A percentile compares a stretch with the other conserved stretches of the same genome.
Conservation (phyloP, 345 rosid species). For the Turritis glabra region DNA sequence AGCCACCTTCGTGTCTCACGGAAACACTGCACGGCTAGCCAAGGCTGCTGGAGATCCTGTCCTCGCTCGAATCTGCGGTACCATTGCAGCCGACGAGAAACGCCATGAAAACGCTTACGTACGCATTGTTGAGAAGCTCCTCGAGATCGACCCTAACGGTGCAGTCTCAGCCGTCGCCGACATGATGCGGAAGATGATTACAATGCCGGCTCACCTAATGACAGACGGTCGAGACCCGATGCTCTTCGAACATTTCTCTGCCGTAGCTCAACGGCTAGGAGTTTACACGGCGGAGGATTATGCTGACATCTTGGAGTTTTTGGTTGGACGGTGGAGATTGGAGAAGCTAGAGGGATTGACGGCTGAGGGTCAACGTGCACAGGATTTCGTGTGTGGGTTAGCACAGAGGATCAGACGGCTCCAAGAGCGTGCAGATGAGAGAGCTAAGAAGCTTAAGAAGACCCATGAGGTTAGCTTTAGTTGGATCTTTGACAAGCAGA, state of each 20-base stretch:
- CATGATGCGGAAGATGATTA: slow-evolving; percentile 65
- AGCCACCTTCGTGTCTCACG: slow-evolving; percentile 81
- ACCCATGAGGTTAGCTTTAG: slow-evolving; percentile 49
- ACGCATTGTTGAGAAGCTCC: slow-evolving; percentile 60
- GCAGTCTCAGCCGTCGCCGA: slow-evolving; percentile 54
- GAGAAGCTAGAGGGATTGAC: slow-evolving; percentile 63
- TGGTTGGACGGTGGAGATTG: slow-evolving; percentile 62
- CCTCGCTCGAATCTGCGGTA: slow-evolving; percentile 66
- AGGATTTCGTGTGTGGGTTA: slow-evolving; percentile 59
- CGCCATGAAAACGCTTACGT: slow-evolving; percentile 70
- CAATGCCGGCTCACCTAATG: slow-evolving; percentile 80
- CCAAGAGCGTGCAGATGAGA: slow-evolving; percentile 63
- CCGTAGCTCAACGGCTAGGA: slow-evolving; percentile 64
- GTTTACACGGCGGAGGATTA: slow-evolving; percentile 73
- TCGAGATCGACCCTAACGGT: slow-evolving; percentile 57
- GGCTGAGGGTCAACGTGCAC: slow-evolving; percentile 57
- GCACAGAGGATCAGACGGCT: slow-evolving; percentile 60
- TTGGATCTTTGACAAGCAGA: slow-evolving; percentile 64
- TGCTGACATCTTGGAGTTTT: slow-evolving; percentile 65
- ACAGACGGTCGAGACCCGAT: slow-evolving; percentile 57
- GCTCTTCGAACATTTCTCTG: slow-evolving; percentile 60
- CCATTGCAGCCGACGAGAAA: slow-evolving; percentile 73
- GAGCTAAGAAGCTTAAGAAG: slow-evolving; percentile 49
- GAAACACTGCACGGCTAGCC: slow-evolving; percentile 72
- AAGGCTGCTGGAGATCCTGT: slow-evolving; percentile 57